These are phyloP conservation scores for Massariosphaeria phaeospora DNA, from an alignment of 495 filamentous ascomycete genomes.

Conservation along the genomic window DNA sequence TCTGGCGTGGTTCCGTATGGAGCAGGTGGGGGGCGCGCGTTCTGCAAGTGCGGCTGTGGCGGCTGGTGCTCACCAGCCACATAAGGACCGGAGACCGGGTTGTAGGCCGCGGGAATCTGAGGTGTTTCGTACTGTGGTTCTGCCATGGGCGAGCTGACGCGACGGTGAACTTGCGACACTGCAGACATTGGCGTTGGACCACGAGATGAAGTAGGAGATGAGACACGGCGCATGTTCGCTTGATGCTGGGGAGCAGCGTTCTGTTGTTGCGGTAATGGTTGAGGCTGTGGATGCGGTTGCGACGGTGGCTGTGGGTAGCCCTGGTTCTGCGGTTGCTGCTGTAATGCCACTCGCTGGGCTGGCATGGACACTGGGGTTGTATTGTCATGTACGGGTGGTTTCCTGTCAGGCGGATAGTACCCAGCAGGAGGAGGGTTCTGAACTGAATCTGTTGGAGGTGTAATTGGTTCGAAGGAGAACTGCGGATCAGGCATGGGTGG, in stretches of 20 bases:
- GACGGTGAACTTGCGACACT: slow-evolving; percentile 20
- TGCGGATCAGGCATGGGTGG: too few relatives aligned
- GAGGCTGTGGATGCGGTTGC: too few relatives aligned
- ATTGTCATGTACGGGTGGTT: neutral
- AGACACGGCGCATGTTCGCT: slow-evolving; percentile 7
- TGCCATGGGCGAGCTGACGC: slow-evolving; percentile 12
- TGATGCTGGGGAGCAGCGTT: neutral
- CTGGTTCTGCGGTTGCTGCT: too few relatives aligned
- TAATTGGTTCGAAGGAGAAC: too few relatives aligned
- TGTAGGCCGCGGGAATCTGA: slow-evolving; percentile 30
- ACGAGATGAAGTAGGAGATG: slow-evolving; percentile 12
- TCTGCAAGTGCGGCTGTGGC: neutral
- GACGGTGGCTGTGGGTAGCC: neutral
- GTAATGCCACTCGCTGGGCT: too few relatives aligned
- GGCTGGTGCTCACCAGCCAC: neutral
- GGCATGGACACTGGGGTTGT: neutral
- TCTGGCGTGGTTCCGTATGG: neutral
- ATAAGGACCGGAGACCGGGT: slow-evolving; percentile 14
- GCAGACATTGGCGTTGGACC: slow-evolving; percentile 1
- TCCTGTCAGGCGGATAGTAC: slow-evolving; percentile 16
- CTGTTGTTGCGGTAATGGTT: too few relatives aligned
- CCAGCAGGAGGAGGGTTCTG: slow-evolving; percentile 21
- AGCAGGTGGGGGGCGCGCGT: neutral
- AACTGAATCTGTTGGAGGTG: too few relatives aligned
- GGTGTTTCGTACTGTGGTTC: slow-evolving; percentile 32